A percentile compares a stretch with the other conserved stretches of the same genome.
phyloP scores from a whole-genome alignment of 805 yeast genomes.

The Ogataea wickerhamii region DNA sequence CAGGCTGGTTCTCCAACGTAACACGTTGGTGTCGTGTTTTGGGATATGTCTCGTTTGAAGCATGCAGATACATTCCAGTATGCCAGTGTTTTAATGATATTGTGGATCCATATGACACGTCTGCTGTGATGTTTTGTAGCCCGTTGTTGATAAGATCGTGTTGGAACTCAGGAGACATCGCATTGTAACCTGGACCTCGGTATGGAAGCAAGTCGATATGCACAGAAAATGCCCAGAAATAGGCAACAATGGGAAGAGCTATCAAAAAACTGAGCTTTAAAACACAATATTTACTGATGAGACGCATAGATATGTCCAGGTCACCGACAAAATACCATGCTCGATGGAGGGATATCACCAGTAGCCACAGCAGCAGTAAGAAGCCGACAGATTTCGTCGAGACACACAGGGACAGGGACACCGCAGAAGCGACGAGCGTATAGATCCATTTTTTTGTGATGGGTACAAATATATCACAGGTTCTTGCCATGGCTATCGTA shows the following conservation, averaged over 20 bases:
- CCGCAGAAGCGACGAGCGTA: slow-evolving; percentile 45
- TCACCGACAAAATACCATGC: slow-evolving; percentile 76
- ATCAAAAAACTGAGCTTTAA: slow-evolving; percentile 42
- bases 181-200: slow-evolving; percentile 57
- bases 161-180: slow-evolving; percentile 67
- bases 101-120: slow-evolving; percentile 67
- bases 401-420: slow-evolving; percentile 50
- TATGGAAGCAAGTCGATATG: slow-evolving; percentile 50
- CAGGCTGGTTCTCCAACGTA: slow-evolving; percentile 60
- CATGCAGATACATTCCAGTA: slow-evolving; percentile 79
- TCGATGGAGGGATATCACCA: slow-evolving; percentile 40
- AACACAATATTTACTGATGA: slow-evolving; percentile 39
- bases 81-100: slow-evolving; percentile 68
- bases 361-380: slow-evolving; percentile 62
- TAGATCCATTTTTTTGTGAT: slow-evolving; percentile 52
- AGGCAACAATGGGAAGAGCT: slow-evolving; percentile 54
- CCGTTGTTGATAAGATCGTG: slow-evolving; percentile 47
- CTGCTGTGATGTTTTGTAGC: slow-evolving; percentile 47
- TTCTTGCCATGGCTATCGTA: slow-evolving; percentile 33
- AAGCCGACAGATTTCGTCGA: slow-evolving; percentile 72
- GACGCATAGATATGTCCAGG: slow-evolving; percentile 39
- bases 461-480: slow-evolving; percentile 33
- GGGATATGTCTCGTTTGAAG: slow-evolving; percentile 62
- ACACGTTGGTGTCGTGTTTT: slow-evolving; percentile 73
- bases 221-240: slow-evolving; percentile 51